Evolutionary conservation across 768 basidiomycete species (phyloP).

Genomic region (Suillus luteus): DNA sequence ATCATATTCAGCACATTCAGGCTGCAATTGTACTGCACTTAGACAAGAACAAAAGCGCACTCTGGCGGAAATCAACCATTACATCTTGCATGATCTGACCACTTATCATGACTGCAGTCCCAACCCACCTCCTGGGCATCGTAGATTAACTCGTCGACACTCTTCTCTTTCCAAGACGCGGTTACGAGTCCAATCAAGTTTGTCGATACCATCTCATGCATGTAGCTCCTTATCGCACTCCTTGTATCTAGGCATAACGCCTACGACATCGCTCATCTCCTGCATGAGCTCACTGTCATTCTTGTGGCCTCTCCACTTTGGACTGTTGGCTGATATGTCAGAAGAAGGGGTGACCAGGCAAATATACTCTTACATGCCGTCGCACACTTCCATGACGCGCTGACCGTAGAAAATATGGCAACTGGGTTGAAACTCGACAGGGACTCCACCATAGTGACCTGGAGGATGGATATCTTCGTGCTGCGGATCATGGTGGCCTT

Average conservation of each 20-base stretch:
- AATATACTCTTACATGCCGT: constrained; percentile 9
- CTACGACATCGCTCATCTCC: constrained; percentile 6
- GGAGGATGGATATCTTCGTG: constrained; percentile 5
- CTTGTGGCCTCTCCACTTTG: constrained; percentile 13
- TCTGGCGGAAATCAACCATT: constrained; percentile 47
- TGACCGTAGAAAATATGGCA: constrained; percentile 13
- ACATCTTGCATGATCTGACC: constrained; percentile 43
- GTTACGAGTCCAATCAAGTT: background rate
- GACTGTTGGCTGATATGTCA: constrained; percentile 2
- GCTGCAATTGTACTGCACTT: background rate
- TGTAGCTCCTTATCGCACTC: background rate
- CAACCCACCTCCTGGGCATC: constrained; percentile 48
- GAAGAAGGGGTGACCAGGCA: background rate
- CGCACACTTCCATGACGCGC: constrained; percentile 9
- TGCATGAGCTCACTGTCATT: constrained; percentile 11
- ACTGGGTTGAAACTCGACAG: constrained; percentile 12
- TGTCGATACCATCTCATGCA: background rate
- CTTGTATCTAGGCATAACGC: constrained; percentile 4
- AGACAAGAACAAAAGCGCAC: constrained; percentile 19
- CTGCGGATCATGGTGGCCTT: background rate
- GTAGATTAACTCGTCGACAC: background rate
- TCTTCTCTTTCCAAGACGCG: background rate
- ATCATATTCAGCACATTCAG: too few relatives aligned
- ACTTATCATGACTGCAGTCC: constrained; percentile 50
- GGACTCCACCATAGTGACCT: constrained; percentile 2